Evolutionary conservation across 1,139 yeast species (phyloP).

Genomic region (Lodderomyces elongisporus): DNA sequence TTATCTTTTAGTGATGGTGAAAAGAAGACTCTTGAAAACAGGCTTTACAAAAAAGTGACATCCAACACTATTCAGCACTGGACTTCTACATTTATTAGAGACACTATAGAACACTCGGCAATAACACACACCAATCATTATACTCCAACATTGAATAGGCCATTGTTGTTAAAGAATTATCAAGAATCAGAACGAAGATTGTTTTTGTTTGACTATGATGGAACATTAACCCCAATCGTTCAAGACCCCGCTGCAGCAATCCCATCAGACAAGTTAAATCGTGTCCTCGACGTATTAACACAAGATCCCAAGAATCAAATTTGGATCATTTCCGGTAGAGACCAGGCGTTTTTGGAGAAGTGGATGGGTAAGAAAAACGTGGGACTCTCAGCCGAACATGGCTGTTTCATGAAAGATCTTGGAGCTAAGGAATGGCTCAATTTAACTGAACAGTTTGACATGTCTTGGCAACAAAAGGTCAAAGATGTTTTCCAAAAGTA

Average conservation of each 20-base stretch:
- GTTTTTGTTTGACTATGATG: constrained; percentile 93
- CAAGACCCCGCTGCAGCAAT: constrained; percentile 98
- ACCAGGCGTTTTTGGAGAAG: constrained; percentile 79
- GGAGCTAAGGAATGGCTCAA: constrained; percentile 70
- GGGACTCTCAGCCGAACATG: constrained; percentile 95
- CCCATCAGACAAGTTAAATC: constrained; percentile 71
- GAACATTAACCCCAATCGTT: constrained; percentile 93
- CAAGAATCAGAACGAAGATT: constrained; percentile 60
- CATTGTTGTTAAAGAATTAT: constrained; percentile 58
- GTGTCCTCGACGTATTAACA: constrained; percentile 55
- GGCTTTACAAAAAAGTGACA: constrained; percentile 60
- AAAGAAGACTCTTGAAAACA: constrained; percentile 40
- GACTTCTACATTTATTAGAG: constrained; percentile 61
- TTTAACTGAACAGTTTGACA: constrained; percentile 75
- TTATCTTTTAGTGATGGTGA: constrained; percentile 45
- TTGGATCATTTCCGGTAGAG: constrained; percentile 97
- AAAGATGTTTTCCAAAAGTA: constrained; percentile 65
- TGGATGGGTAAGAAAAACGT: constrained; percentile 76
- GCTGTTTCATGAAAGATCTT: constrained; percentile 82
- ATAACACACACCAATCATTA: constrained; percentile 45
- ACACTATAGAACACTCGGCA: constrained; percentile 48
- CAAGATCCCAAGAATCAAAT: constrained; percentile 79
- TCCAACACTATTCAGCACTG: constrained; percentile 76
- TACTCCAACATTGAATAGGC: constrained; percentile 84
- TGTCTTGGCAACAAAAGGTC: constrained; percentile 90